phyloP scores from a whole-genome alignment of 768 basidiomycete genomes.

The Amanita subjunquillea region DNA sequence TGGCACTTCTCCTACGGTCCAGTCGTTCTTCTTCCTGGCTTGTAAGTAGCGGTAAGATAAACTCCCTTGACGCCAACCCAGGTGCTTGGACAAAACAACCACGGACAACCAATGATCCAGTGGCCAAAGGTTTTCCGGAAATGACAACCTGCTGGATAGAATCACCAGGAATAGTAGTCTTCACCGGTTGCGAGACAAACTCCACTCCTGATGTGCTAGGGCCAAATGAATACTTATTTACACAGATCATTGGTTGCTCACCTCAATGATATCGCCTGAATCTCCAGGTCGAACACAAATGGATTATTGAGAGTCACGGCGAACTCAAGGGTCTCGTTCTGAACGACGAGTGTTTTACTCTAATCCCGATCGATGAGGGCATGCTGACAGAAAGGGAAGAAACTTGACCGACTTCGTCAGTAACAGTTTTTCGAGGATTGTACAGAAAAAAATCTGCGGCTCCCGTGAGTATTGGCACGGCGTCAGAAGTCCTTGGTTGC shows the following conservation, averaged over 20 bases:
- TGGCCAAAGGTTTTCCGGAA: slow-evolving; percentile 48
- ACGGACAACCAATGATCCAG: slow-evolving; percentile 61
- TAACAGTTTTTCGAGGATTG: slow-evolving; percentile 63
- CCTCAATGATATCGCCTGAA: slow-evolving; percentile 78
- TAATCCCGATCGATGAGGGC: slow-evolving; percentile 13
- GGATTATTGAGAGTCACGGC: slow-evolving; percentile 83
- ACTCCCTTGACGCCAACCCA: slow-evolving; percentile 61
- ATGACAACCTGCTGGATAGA: slow-evolving; percentile 68
- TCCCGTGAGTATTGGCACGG: slow-evolving; percentile 43
- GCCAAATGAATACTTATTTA: slow-evolving; percentile 1
- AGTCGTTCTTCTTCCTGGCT: slow-evolving; percentile 60
- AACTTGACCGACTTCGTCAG: slow-evolving; percentile 43
- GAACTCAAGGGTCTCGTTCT: slow-evolving; percentile 77
- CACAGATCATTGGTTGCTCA: slow-evolving; percentile 18
- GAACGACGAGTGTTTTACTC: slow-evolving; percentile 61
- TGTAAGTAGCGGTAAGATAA: slow-evolving; percentile 65
- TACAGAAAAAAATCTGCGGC: slow-evolving; percentile 81
- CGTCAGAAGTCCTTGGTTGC: slow-evolving; percentile 25
- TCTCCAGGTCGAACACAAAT: slow-evolving; percentile 84
- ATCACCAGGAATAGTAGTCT: slow-evolving; percentile 62
- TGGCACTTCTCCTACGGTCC: slow-evolving; percentile 44
- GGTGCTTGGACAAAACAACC: slow-evolving; percentile 75
- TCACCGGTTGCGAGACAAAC: slow-evolving; percentile 56
- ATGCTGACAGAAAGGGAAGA: neutral
- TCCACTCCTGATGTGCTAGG: slow-evolving; percentile 71